Conservation (phyloP, 2,329 filamentous ascomycete species). For the Penicillium sumatraense region DNA sequence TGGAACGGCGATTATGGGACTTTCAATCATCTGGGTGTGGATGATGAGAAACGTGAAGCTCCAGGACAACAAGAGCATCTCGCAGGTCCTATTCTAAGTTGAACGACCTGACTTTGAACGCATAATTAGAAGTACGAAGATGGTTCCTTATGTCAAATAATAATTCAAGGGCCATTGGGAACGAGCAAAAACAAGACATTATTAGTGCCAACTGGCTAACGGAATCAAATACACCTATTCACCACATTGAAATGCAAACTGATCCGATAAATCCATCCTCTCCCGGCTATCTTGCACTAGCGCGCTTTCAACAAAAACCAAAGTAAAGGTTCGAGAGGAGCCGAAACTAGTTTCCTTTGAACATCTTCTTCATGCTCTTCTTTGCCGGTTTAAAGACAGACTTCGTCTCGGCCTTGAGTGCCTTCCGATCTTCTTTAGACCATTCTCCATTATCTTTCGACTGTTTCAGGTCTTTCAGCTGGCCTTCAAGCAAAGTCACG, state of each 20-base stretch:
- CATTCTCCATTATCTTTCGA: slow-evolving; percentile 12
- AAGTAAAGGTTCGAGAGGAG: too few relatives aligned
- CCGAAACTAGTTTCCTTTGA: slow-evolving; percentile 8
- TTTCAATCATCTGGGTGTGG: slow-evolving; percentile 47
- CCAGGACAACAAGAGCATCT: slow-evolving; percentile 28
- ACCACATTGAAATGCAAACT: too few relatives aligned
- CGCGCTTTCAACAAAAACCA: not conserved
- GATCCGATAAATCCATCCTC: too few relatives aligned
- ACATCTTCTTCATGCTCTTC: slow-evolving; percentile 11
- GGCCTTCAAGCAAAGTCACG: not conserved
- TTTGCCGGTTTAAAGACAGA: slow-evolving; percentile 8
- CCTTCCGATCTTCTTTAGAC: slow-evolving; percentile 14
- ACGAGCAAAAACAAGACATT: too few relatives aligned
- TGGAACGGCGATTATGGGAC: slow-evolving; percentile 46
- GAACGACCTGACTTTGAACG: too few relatives aligned
- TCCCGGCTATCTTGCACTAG: not conserved
- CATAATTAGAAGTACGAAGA: too few relatives aligned
- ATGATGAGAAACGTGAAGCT: slow-evolving; percentile 55
- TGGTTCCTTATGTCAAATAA: too few relatives aligned
- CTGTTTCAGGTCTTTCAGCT: slow-evolving; percentile 5
- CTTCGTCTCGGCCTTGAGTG: slow-evolving; percentile 13
- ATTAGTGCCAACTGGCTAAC: too few relatives aligned
- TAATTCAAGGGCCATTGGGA: too few relatives aligned
- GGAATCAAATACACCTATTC: too few relatives aligned
- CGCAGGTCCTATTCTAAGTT: slow-evolving; percentile 10